Evolutionary conservation across 768 basidiomycete genomes (phyloP).

Genomic region (Paxillus rubicundulus): DNA sequence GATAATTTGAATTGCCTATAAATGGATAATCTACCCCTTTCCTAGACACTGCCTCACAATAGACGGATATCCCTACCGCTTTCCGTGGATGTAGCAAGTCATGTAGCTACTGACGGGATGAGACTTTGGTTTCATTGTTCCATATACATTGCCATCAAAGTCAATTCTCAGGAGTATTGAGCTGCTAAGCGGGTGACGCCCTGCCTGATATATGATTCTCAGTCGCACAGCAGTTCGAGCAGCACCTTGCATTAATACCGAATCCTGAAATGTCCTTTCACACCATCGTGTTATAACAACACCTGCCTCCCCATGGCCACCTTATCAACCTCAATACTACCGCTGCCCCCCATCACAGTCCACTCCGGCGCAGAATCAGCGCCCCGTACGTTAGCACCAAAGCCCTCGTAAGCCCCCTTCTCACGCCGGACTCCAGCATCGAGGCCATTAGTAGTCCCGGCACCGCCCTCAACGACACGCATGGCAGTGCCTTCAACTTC

Average conservation of each 20-base stretch:
- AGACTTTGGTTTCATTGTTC: too few relatives aligned
- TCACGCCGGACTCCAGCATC: neutral
- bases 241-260: neutral
- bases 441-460: neutral
- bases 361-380: neutral
- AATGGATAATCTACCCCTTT: neutral
- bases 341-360: neutral
- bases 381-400: neutral
- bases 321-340: neutral
- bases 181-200: too few relatives aligned
- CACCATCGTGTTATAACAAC: neutral
- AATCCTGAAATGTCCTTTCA: neutral
- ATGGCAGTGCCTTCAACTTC: conserved; percentile 3
- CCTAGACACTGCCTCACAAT: too few relatives aligned
- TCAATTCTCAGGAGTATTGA: too few relatives aligned
- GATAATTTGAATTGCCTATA: neutral
- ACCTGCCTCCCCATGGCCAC: neutral
- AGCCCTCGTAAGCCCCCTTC: conserved; percentile 15
- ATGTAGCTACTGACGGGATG: too few relatives aligned
- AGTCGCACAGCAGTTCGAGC: neutral
- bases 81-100: too few relatives aligned
- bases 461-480: conserved; percentile 9
- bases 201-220: neutral
- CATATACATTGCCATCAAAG: too few relatives aligned
- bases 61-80: too few relatives aligned